Base-by-base conservation (phyloP, 108 stramenopile species). In the Nitzschia putrida region DNA sequence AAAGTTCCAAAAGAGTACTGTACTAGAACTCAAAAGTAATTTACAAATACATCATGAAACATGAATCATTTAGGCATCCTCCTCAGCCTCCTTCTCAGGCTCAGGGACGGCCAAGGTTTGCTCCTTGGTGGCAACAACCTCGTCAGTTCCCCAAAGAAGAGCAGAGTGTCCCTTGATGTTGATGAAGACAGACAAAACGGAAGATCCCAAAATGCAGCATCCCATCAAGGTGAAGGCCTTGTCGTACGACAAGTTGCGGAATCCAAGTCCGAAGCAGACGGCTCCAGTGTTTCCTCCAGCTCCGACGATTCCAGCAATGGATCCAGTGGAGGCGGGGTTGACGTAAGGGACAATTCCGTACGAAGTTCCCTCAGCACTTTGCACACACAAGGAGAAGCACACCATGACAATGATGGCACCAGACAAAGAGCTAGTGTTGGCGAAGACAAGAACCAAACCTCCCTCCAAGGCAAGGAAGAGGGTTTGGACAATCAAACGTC, bases 331-430 rank as follows among this genome's bases (percentile, higher is more conserved):
- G 37, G 82, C 69, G 7, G 93, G 93, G 64, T 82, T 67, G 52
- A 94, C 76, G 77, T 90, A 94, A 53, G 93, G 93, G 24, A 94
- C 93, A 74, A 94, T 91, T 37, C 83, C 86, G 53, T 77, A 94
- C 1, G 87, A 73, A 23, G 87, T 57, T 43, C 93, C 93, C 69
- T 92, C 89, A 14, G 89, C 89, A 49, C 76, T 83, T 74, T 94
- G 93, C 9, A 92, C 90, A 59, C 76, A 90, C n/a, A 86, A 20
- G 23, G 88, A 88, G 76, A 94, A 94, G 77, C 82, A 76, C 11
- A 88, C 75, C 80, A 94, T 83, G 65, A 80, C 40, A n/a, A 69
- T 57, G 71, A 94, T 89, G 38, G 93, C 76, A 29, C 50, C 74
- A 10, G 64, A 82, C 18, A 91, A 61, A 0, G 53, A 56, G 41